Conservation (phyloP, 2,329 filamentous ascomycete genomes). For the Xenosphaeropsis pyriputrescens region DNA sequence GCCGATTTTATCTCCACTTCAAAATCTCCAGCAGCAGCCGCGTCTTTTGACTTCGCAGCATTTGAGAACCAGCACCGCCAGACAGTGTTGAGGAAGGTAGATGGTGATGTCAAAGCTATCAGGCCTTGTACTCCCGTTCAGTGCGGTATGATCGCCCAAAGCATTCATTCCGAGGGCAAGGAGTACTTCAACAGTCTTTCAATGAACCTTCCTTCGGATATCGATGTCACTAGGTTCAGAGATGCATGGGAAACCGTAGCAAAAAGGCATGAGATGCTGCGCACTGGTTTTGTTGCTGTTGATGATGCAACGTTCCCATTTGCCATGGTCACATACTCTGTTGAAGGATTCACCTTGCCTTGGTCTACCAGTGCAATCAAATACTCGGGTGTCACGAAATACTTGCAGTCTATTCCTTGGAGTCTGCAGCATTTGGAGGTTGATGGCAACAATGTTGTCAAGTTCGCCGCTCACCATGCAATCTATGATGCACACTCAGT, state of each 20-base stretch:
- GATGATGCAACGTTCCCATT: constrained; percentile 48
- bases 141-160: constrained; percentile 65
- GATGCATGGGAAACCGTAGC: constrained; percentile 44
- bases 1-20: constrained; percentile 6
- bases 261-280: constrained; percentile 52
- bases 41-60: constrained; percentile 28
- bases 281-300: constrained; percentile 56
- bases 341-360: constrained; percentile 20
- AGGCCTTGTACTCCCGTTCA: constrained; percentile 72
- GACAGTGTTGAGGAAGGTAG: constrained; percentile 8
- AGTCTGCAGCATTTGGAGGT: constrained; percentile 6
- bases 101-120: constrained; percentile 34
- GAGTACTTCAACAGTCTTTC: constrained; percentile 66
- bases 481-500: constrained; percentile 76
- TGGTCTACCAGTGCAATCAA: constrained; percentile 18
- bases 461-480: constrained; percentile 47
- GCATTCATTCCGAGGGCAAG: constrained; percentile 46
- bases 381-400: neutral
- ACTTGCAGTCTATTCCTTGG: constrained; percentile 13
- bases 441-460: constrained; percentile 5
- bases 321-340: constrained; percentile 54
- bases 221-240: constrained; percentile 27
- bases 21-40: neutral
- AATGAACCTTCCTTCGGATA: constrained; percentile 28
- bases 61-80: constrained; percentile 31